Base-by-base conservation (phyloP, 495 filamentous ascomycete species). In the Penicillium arizonense region DNA sequence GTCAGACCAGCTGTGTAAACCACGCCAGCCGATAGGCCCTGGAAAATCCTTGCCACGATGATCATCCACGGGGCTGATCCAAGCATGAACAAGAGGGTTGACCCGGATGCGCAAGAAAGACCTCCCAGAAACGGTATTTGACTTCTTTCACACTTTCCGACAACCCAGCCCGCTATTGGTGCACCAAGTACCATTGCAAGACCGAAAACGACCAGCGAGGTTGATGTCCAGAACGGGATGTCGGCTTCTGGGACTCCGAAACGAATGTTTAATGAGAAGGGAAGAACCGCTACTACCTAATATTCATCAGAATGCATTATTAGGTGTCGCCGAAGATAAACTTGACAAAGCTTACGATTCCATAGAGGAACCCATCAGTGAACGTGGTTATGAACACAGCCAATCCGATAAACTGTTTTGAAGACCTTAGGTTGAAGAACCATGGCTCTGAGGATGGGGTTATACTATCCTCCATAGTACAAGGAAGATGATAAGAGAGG, bases 311-410 rank as follows among this genome's bases (percentile, higher is more conserved):
- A 10, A 4, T 5, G 28, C 28, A 30, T 30, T 6, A 30, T 5
- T 8, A 8, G 7, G 28, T 30, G 9, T 30, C 7, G 5, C 9
- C 1, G 4, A 35, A 7, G 1, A 13, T 2, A 7, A n/a, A 11
- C 3, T 1, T 41, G 3, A 4, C 6, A 5, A 1, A 0, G 35
- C 47, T 21, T 32, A 50, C 38, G 12, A 42, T 50, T 13, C 47
- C 47, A 12, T 50, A 50, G 13, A 50, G 47, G n/a, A 50, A 50
- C 3, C 47, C 47, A 50, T 50, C 47, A 18, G 47, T 40, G 21
- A 50, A 50, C 4, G 47, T 50, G 1, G 47, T 50, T 5, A 39
- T 30, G 5, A 50, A 50, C 18, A 50, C 26, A 18, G 38, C 38
- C 0, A 50, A 28, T 1, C 38, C 47, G 2, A 50, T 36, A 4